Evolutionary conservation across 2,329 filamentous ascomycete genomes (phyloP).

Genomic region (Lasiodiplodia theobromae): DNA sequence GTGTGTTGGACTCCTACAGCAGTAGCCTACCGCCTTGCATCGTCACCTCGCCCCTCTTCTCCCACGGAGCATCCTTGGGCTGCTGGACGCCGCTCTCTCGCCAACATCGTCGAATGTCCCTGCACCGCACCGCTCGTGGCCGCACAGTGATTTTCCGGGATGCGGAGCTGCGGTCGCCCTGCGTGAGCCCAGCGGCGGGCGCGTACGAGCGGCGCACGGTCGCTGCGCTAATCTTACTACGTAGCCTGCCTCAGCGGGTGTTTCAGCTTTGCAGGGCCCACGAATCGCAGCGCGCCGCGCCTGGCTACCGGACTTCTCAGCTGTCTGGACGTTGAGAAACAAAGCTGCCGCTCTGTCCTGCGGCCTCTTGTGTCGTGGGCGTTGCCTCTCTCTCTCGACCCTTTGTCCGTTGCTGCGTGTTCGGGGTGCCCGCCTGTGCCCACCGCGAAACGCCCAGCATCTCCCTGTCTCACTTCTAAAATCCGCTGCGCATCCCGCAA

Average conservation of each 20-base stretch:
- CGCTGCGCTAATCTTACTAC: slow-evolving; percentile 11
- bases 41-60: slow-evolving; percentile 2
- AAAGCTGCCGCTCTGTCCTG: slow-evolving; percentile 20
- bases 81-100: neutral
- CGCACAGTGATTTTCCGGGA: slow-evolving; percentile 1
- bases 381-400: neutral
- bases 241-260: slow-evolving; percentile 23
- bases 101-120: neutral
- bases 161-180: slow-evolving; percentile 3
- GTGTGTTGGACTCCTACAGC: neutral
- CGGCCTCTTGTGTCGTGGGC: slow-evolving; percentile 12
- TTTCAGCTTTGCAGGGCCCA: slow-evolving; percentile 24
- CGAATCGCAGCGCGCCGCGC: slow-evolving; percentile 24
- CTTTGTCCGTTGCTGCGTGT: slow-evolving; percentile 10
- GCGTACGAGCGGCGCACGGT: neutral
- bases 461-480: slow-evolving; percentile 28
- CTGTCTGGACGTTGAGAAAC: slow-evolving; percentile 27
- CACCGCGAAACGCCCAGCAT: slow-evolving; percentile 24
- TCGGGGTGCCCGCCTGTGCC: slow-evolving; percentile 6
- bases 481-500: slow-evolving; percentile 23
- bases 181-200: neutral
- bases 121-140: slow-evolving; percentile 3
- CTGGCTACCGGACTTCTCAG: slow-evolving; percentile 17
- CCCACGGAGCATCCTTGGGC: neutral
- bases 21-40: neutral